Evolutionary conservation across 768 basidiomycete genomes (phyloP), one percentile per base, ranked within the genome.

Genomic region (Suillus subluteus): DNA sequence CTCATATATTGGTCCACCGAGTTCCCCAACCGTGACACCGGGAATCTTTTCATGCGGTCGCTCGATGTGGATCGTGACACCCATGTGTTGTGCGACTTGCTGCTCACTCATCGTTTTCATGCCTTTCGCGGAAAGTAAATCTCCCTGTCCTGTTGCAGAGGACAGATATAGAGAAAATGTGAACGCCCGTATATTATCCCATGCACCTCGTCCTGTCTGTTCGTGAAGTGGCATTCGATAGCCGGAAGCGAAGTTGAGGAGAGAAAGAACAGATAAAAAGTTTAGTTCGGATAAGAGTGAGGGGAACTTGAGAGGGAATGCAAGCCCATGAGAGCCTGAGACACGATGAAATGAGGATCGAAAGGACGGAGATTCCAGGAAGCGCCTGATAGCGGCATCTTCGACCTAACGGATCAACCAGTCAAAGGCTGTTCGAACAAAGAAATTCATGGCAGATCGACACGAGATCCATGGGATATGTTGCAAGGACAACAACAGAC

Each of bases 241-340:
- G 43, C 91, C 92, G 1, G 91, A 92, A 6, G 85, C 91, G 75
- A 96, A 93, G 75, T 95, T 95, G 41, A 97, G 83, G 18, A 95
- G 82, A 3, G 89, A 87, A 50, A 95, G 86, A 9, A 92, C 77
- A 55, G 89, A 87, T n/a, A 96, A 79, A 37, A 96, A 80, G 75
- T 95, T 96, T 66, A 97, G 81, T 78, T 97, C 95, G 52, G 90
- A 86, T 6, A 87, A 78, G 23, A 83, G 77, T 0, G 91, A 90
- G 44, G 91, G 81, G 71, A 96, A 97, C 3, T 89, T 88, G 62
- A 97, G 85, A 2, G 95, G 95, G 65, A 96, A 81, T 7, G 86
- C 81, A 61, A 94, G 81, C 37, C 93, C 93, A 77, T 95, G 92
- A 21, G 83, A 77, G 18, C 76, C 72, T 9, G 88, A 88, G 3